Conservation (phyloP, 2,329 filamentous ascomycete species). For the Lachnellula cervina region DNA sequence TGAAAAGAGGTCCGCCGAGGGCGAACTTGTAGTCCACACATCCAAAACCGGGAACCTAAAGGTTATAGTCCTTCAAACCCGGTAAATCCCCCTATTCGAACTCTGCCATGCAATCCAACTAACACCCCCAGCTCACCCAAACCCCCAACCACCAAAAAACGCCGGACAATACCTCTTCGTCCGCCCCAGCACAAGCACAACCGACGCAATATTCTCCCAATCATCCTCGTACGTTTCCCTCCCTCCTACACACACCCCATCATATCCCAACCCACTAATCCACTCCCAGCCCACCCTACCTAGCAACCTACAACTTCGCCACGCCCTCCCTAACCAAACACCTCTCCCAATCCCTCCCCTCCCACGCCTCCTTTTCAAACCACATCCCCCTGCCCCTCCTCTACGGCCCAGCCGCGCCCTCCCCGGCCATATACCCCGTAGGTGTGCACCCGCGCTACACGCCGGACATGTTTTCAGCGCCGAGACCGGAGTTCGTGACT, state of each 20-base stretch:
- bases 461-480: constrained; percentile 39
- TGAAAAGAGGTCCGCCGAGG: background rate
- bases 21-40: background rate
- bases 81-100: background rate
- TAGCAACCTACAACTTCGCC: constrained; percentile 50
- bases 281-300: constrained; percentile 32
- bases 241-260: background rate
- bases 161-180: constrained; percentile 40
- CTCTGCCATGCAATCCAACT: background rate
- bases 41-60: background rate
- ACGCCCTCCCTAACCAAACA: constrained; percentile 50
- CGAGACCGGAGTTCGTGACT: constrained; percentile 40
- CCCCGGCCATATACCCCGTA: constrained; percentile 36
- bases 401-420: constrained; percentile 14
- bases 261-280: background rate
- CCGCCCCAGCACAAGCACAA: constrained; percentile 44
- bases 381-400: constrained; percentile 52
- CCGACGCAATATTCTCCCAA: constrained; percentile 44
- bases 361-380: constrained; percentile 50
- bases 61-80: constrained; percentile 3
- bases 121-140: constrained; percentile 20
- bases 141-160: constrained; percentile 37
- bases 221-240: constrained; percentile 1
- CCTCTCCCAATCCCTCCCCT: constrained; percentile 50
- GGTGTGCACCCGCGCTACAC: constrained; percentile 37